Conservation (phyloP, 202 grass and related monocot genomes). For the Setaria italica region DNA sequence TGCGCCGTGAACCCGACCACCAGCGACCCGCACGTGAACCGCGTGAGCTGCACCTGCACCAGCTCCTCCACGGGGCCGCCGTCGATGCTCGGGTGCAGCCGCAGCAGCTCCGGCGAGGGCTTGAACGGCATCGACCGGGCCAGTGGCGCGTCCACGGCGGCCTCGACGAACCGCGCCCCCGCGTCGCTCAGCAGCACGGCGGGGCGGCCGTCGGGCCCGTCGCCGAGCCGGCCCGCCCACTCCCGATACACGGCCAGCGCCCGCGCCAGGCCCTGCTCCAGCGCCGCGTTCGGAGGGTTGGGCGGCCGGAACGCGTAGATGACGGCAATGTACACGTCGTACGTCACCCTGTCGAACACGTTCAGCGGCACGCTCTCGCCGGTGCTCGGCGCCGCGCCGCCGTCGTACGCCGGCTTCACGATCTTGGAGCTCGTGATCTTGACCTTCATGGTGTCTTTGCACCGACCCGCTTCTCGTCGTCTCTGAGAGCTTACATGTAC, state of each 20-base stretch:
- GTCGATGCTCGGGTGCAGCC: slow-evolving; percentile 51
- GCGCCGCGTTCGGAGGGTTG: slow-evolving; percentile 50
- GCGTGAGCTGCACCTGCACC: slow-evolving; percentile 63
- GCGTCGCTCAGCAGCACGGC: slow-evolving; percentile 58
- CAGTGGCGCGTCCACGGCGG: slow-evolving; percentile 47
- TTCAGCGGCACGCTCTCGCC: slow-evolving; percentile 40
- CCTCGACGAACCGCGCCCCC: slow-evolving; percentile 61
- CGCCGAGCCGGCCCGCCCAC: slow-evolving; percentile 50
- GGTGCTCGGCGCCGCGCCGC: not conserved
- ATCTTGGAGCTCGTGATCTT: slow-evolving; percentile 59
- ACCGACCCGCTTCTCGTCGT: not conserved
- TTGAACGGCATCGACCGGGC: slow-evolving; percentile 35
- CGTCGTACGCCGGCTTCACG: slow-evolving; percentile 52
- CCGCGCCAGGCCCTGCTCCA: slow-evolving; percentile 54
- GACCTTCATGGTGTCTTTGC: slow-evolving; percentile 47
- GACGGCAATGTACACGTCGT: slow-evolving; percentile 57
- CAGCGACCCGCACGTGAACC: slow-evolving; percentile 67
- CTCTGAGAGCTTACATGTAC: not conserved
- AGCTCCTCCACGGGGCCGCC: slow-evolving; percentile 50
- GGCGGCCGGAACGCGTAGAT: slow-evolving; percentile 75
- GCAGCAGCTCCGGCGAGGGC: slow-evolving; percentile 53
- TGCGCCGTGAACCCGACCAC: slow-evolving; percentile 61
- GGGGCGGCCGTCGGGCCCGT: slow-evolving; percentile 35
- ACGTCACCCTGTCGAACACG: slow-evolving; percentile 72
- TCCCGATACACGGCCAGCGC: slow-evolving; percentile 64